Evolutionary conservation across 768 basidiomycete genomes (phyloP).

Genomic region (Lepiota venenata): DNA sequence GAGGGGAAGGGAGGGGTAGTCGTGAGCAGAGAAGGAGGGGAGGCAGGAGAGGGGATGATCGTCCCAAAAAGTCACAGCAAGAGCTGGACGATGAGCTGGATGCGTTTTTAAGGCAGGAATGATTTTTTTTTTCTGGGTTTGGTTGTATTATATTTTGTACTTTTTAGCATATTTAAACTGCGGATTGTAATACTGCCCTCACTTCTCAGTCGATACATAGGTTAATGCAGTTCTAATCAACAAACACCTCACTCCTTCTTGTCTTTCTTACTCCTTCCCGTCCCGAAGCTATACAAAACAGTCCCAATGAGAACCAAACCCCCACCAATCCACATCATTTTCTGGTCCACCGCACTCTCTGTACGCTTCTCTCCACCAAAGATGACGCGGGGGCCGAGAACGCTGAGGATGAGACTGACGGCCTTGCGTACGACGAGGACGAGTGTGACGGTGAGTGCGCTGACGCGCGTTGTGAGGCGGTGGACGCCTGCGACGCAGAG

Average conservation of each 20-base stretch:
- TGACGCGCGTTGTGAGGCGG: constrained; percentile 74
- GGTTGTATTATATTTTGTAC: not conserved
- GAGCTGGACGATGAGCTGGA: constrained; percentile 85
- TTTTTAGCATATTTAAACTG: no score
- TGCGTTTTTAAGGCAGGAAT: constrained; percentile 54
- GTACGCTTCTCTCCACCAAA: constrained; percentile 13
- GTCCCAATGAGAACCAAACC: constrained; percentile 69
- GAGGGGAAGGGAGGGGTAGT: constrained; percentile 18
- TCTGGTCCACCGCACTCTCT: constrained; percentile 23
- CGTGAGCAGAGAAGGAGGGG: constrained; percentile 20
- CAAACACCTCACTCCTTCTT: constrained; percentile 10
- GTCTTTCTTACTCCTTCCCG: constrained; percentile 20
- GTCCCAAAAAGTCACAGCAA: constrained; percentile 59
- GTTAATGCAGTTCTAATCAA: not conserved
- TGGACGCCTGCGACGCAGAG: constrained; percentile 87
- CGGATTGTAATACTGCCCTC: no score
- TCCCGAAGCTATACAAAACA: constrained; percentile 57
- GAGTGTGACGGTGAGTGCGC: constrained; percentile 73
- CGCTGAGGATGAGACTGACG: constrained; percentile 70
- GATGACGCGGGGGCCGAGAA: constrained; percentile 38
- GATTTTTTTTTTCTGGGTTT: not conserved
- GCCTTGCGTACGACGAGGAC: constrained; percentile 82
- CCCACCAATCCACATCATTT: constrained; percentile 69
- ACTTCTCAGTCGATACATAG: no score
- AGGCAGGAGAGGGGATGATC: constrained; percentile 27